These are phyloP conservation scores for Lentinula aciculospora DNA, from an alignment of 768 basidiomycete species.

Conservation along the genomic window DNA sequence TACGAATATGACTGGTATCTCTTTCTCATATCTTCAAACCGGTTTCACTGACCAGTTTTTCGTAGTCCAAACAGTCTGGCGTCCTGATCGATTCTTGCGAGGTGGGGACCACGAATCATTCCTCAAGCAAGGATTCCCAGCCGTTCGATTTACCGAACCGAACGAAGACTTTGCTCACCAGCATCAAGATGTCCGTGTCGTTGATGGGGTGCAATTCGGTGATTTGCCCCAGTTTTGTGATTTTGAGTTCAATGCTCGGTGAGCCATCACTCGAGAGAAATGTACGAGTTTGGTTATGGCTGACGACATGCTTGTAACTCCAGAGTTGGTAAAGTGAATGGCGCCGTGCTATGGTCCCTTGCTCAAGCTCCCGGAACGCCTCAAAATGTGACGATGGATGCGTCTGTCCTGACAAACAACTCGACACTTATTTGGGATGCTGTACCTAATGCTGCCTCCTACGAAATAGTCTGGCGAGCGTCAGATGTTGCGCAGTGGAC, in stretches of 20 bases:
- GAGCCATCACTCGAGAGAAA: too few species aligned
- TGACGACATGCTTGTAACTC: too few species aligned
- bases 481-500: slow-evolving; percentile 43
- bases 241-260: slow-evolving; percentile 45
- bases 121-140: slow-evolving; percentile 43
- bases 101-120: slow-evolving; percentile 52
- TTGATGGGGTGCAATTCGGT: slow-evolving; percentile 47
- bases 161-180: slow-evolving; percentile 54
- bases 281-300: too few species aligned
- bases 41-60: neutral
- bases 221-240: slow-evolving; percentile 50
- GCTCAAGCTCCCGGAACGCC: slow-evolving; percentile 52
- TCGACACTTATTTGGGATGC: slow-evolving; percentile 43
- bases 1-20: slow-evolving; percentile 43
- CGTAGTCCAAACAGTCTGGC: slow-evolving; percentile 44
- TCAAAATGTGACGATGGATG: slow-evolving; percentile 39
- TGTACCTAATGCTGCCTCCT: slow-evolving; percentile 37
- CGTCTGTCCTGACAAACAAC: slow-evolving; percentile 46
- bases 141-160: slow-evolving; percentile 52
- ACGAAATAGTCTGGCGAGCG: slow-evolving; percentile 48
- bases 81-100: slow-evolving; percentile 48
- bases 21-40: neutral
- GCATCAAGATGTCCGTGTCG: slow-evolving; percentile 49
- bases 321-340: slow-evolving; percentile 40
- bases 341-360: slow-evolving; percentile 47